Percentiles rank a stretch among this genome's conserved stretches.
Conservation (phyloP, 2,329 filamentous ascomycete species). For the Fusarium sp. region DNA sequence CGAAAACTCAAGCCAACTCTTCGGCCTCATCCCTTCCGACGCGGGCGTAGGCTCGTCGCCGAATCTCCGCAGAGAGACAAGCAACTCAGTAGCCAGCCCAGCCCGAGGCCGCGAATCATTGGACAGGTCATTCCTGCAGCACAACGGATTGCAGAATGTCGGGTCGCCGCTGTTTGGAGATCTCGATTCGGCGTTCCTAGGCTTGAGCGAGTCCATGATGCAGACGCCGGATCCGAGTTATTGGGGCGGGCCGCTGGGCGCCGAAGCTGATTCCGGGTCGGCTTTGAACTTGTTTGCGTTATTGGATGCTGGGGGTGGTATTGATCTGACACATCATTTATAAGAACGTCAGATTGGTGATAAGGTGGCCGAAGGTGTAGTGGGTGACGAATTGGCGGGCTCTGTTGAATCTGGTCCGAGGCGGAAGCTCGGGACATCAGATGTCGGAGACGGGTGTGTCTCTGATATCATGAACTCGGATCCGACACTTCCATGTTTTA, state of each 20-base stretch:
- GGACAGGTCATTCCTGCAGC: slow-evolving; percentile 47
- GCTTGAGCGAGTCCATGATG: slow-evolving; percentile 54
- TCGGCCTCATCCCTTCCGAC: slow-evolving; percentile 60
- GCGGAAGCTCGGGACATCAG: slow-evolving; percentile 21
- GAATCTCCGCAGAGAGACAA: slow-evolving; percentile 14
- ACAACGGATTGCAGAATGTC: slow-evolving; percentile 45
- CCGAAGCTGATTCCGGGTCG: slow-evolving; percentile 59
- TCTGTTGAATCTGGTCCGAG: no score
- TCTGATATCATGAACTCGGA: background rate
- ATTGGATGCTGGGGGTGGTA: slow-evolving; percentile 64
- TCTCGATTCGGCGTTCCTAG: slow-evolving; percentile 56
- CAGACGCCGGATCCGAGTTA: slow-evolving; percentile 58
- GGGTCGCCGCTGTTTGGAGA: slow-evolving; percentile 53
- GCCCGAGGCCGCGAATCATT: slow-evolving; percentile 43
- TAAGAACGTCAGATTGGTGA: slow-evolving; percentile 21
- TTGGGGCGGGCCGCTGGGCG: slow-evolving; percentile 54
- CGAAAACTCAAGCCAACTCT: slow-evolving; percentile 65
- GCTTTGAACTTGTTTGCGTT: slow-evolving; percentile 65
- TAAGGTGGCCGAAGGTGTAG: background rate
- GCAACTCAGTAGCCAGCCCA: slow-evolving; percentile 31
- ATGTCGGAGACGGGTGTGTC: background rate
- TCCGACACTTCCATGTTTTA: slow-evolving; percentile 2
- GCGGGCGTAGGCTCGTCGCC: slow-evolving; percentile 28
- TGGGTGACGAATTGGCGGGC: no score
- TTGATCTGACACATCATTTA: slow-evolving; percentile 61